Conservation (phyloP, 164 flowering plant species). For the Umbilicus rupestris region DNA sequence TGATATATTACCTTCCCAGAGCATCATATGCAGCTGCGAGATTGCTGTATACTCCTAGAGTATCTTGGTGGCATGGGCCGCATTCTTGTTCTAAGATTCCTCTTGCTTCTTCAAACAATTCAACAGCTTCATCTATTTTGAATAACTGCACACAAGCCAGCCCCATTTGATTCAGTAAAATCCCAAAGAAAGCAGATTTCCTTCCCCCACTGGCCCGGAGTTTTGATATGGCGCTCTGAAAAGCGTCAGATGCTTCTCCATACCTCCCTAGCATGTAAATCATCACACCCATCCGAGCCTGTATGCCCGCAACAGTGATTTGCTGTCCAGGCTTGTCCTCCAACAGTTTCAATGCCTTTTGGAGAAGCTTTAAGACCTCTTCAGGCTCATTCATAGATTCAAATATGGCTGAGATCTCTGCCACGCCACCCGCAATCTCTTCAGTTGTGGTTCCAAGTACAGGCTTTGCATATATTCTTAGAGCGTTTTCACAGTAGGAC, state of each 20-base stretch:
- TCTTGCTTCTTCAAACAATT: slow-evolving; percentile 87
- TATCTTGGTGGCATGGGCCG: slow-evolving; percentile 86
- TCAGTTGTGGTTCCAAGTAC: slow-evolving; percentile 90
- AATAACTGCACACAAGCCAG: slow-evolving; percentile 83
- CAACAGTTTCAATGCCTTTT: slow-evolving; percentile 75
- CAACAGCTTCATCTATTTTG: slow-evolving; percentile 89
- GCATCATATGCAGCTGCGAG: slow-evolving; percentile 98
- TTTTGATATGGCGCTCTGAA: slow-evolving; percentile 71
- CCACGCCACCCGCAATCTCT: slow-evolving; percentile 80
- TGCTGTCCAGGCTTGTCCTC: slow-evolving; percentile 93
- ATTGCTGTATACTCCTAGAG: slow-evolving; percentile 88
- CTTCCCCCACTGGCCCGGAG: slow-evolving; percentile 88
- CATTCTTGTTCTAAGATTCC: slow-evolving; percentile 76
- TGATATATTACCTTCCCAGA: slow-evolving; percentile 75
- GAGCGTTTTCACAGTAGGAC: slow-evolving; percentile 88
- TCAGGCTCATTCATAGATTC: slow-evolving; percentile 91
- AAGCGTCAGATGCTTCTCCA: slow-evolving; percentile 62
- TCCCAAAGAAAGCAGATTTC: slow-evolving; percentile 94
- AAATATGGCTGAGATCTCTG: slow-evolving; percentile 79
- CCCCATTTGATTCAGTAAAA: slow-evolving; percentile 95
- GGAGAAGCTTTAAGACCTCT: slow-evolving; percentile 81
- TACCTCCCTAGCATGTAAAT: slow-evolving; percentile 72
- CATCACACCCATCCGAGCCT: slow-evolving; percentile 96
- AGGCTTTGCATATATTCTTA: slow-evolving; percentile 83
- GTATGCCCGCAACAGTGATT: slow-evolving; percentile 83